These are phyloP conservation scores for Chytriomyces confervae DNA, from an alignment of 192 early-diverging fungal genomes.

Conservation along the genomic window DNA sequence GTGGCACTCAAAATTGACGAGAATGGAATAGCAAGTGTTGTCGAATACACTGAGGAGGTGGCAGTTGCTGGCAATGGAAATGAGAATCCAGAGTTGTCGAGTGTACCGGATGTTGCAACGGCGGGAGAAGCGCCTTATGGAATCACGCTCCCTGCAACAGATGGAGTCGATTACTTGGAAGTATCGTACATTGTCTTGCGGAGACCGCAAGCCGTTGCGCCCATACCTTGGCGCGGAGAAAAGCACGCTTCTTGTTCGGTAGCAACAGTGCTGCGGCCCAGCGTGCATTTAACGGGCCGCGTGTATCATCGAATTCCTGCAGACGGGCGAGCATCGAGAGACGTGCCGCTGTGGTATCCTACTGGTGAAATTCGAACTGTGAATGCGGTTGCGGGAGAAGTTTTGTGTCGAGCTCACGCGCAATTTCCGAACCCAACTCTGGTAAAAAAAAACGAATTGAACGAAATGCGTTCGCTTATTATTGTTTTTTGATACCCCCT, in stretches of 20 bases:
- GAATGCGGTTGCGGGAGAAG: constrained; percentile 24
- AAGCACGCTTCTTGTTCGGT: background rate
- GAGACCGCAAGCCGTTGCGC: background rate
- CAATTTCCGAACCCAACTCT: constrained; percentile 28
- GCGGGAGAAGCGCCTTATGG: background rate
- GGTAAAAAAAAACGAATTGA: background rate
- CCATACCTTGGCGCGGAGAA: background rate
- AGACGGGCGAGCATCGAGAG: background rate
- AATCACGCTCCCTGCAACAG: constrained; percentile 11
- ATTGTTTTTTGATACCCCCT: background rate
- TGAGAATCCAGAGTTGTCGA: background rate
- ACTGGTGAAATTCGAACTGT: constrained; percentile 27
- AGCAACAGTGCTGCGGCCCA: background rate
- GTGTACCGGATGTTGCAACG: background rate
- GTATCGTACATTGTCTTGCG: constrained; percentile 24
- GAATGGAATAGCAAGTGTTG: background rate
- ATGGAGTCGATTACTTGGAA: constrained; percentile 33
- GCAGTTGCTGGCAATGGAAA: background rate
- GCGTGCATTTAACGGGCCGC: background rate
- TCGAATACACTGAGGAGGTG: background rate
- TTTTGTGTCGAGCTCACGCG: constrained; percentile 26
- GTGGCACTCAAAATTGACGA: background rate
- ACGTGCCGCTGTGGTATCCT: constrained; percentile 27
- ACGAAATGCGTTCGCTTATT: background rate
- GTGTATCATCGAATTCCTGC: constrained; percentile 30